Conservation (phyloP, 352 stramenopile genomes). For the Pythium aphanidermatum region DNA sequence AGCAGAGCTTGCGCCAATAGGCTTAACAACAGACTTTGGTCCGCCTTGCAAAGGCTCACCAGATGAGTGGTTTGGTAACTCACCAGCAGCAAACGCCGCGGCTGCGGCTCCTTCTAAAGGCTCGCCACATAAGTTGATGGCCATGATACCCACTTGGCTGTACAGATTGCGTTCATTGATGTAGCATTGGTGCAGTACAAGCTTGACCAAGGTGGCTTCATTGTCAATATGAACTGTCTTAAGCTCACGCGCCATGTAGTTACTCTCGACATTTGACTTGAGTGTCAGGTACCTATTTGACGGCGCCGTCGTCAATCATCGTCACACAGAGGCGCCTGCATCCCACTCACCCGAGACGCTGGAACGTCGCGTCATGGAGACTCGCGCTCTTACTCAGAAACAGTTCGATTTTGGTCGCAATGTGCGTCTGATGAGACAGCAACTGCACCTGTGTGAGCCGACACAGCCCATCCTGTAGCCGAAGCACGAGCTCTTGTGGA, state of each 20-base stretch:
- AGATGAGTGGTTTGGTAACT: slow-evolving; percentile 49
- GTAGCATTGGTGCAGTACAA: slow-evolving; percentile 87
- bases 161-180: slow-evolving; percentile 88
- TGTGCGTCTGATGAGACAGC: slow-evolving; percentile 90
- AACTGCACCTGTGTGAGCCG: slow-evolving; percentile 85
- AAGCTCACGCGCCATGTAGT: slow-evolving; percentile 87
- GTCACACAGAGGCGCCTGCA: background rate
- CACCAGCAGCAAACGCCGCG: slow-evolving; percentile 2
- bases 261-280: slow-evolving; percentile 78
- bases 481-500: slow-evolving; percentile 89
- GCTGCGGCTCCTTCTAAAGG: slow-evolving; percentile 18
- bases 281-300: slow-evolving; percentile 54
- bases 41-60: slow-evolving; percentile 26
- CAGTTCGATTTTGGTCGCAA: slow-evolving; percentile 91
- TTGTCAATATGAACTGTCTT: slow-evolving; percentile 91
- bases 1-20: slow-evolving; percentile 8
- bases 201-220: slow-evolving; percentile 76
- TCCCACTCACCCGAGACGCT: slow-evolving; percentile 56
- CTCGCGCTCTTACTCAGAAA: slow-evolving; percentile 61
- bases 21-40: slow-evolving; percentile 25
- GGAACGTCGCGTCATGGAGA: slow-evolving; percentile 53
- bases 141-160: slow-evolving; percentile 90
- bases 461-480: slow-evolving; percentile 59
- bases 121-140: slow-evolving; percentile 83
- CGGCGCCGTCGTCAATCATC: background rate